A percentile compares a stretch with the other conserved stretches of the same genome.
phyloP scores from a whole-genome alignment of 2,329 filamentous ascomycete species.

The Fusarium circinatum region DNA sequence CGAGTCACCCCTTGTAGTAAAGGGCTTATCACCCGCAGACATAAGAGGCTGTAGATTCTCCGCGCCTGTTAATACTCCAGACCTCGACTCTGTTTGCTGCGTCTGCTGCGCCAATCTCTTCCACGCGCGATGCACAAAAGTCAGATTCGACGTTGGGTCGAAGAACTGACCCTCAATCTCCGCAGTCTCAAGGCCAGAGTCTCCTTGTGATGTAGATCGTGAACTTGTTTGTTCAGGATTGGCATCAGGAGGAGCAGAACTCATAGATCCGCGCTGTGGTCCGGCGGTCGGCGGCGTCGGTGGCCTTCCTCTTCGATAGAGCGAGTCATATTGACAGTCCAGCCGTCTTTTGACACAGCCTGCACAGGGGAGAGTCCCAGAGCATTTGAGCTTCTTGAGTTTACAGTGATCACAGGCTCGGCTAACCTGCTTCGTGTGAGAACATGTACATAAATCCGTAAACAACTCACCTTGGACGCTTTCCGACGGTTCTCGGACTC shows the following conservation, averaged over 20 bases:
- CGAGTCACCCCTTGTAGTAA: conserved; percentile 48
- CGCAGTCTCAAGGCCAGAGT: conserved; percentile 59
- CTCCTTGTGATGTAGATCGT: conserved; percentile 23
- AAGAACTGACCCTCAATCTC: conserved; percentile 65
- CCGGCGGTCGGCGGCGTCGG: conserved; percentile 47
- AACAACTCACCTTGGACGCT: not conserved
- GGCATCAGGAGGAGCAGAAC: conserved; percentile 14
- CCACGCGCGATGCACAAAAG: conserved; percentile 64
- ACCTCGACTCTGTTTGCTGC: conserved; percentile 25
- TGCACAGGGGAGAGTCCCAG: conserved; percentile 50
- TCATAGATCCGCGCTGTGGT: conserved; percentile 6
- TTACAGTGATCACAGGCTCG: conserved; percentile 55
- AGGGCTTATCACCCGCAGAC: conserved; percentile 59
- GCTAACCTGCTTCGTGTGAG: conserved; percentile 37
- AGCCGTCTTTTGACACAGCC: conserved; percentile 44
- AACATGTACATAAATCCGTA: not conserved
- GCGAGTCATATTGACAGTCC: conserved; percentile 50
- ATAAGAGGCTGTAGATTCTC: conserved; percentile 56
- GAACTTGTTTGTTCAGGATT: not conserved
- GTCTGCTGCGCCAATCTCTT: conserved; percentile 59
- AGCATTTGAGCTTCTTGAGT: conserved; percentile 51
- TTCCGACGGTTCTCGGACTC: conserved; percentile 36
- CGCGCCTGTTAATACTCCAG: conserved; percentile 23
- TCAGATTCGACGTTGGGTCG: conserved; percentile 62
- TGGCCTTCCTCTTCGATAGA: conserved; percentile 51